Conservation (phyloP, 176 grass and related monocot genomes). For the Zea luxurians region DNA sequence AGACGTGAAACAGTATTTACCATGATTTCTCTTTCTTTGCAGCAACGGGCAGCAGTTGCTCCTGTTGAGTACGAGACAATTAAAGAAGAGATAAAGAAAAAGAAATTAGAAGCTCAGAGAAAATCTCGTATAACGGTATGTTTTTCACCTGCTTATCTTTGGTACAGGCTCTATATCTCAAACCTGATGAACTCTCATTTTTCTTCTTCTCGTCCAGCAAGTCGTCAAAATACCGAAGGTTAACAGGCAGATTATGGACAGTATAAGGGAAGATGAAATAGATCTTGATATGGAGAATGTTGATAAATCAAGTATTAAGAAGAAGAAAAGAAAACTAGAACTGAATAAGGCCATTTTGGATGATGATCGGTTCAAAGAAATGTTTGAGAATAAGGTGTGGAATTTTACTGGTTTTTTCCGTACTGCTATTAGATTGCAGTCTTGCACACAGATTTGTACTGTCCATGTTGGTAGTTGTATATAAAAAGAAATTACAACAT, state of each 20-base stretch:
- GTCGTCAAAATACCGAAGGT: conserved; percentile 72
- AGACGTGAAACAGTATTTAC: neutral
- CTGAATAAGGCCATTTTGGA: conserved; percentile 38
- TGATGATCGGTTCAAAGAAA: conserved; percentile 62
- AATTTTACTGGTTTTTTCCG: conserved; percentile 5
- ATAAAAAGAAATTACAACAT: conserved; percentile 2
- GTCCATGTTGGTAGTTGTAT: neutral
- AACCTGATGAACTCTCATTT: neutral
- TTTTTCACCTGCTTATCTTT: conserved; percentile 23
- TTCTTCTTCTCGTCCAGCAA: conserved; percentile 48
- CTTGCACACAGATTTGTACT: neutral
- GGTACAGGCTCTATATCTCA: conserved; percentile 1
- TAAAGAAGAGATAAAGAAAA: conserved; percentile 52
- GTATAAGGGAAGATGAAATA: conserved; percentile 56
- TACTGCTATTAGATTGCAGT: neutral
- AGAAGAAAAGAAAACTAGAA: conserved; percentile 58
- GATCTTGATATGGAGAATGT: conserved; percentile 51
- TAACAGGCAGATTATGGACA: conserved; percentile 64
- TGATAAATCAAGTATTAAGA: conserved; percentile 59
- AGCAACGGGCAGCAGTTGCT: conserved; percentile 58
- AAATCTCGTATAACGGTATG: conserved; percentile 72
- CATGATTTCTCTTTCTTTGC: conserved; percentile 41
- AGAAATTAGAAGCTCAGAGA: conserved; percentile 65
- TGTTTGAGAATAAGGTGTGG: conserved; percentile 74
- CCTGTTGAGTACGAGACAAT: conserved; percentile 57